phyloP scores from a whole-genome alignment of 345 rosid species.

The Camelina laxa region DNA sequence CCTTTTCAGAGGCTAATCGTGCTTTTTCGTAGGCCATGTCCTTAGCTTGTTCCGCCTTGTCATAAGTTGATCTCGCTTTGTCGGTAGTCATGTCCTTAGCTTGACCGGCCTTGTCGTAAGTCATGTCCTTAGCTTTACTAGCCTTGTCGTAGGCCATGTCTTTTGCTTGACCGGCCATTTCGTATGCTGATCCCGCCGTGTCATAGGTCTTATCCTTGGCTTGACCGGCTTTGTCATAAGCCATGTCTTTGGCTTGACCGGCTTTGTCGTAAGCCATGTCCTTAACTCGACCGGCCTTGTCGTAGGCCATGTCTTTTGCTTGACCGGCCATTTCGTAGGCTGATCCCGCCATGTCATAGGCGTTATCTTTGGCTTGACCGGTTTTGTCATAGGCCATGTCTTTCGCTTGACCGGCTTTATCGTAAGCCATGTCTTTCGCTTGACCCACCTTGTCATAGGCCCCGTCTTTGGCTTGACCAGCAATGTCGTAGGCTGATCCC shows the following conservation, averaged over 20 bases:
- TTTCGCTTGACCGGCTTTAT: slow-evolving; percentile 9
- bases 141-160: slow-evolving; percentile 45
- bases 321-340: slow-evolving; percentile 5
- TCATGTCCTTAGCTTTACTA: slow-evolving; percentile 43
- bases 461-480: slow-evolving; percentile 12
- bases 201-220: slow-evolving; percentile 24
- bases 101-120: slow-evolving; percentile 44
- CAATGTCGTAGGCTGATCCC: slow-evolving; percentile 5
- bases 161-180: slow-evolving; percentile 14
- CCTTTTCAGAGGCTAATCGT: neutral
- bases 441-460: slow-evolving; percentile 20
- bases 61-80: neutral
- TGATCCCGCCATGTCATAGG: neutral
- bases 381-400: slow-evolving; percentile 10
- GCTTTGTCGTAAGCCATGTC: slow-evolving; percentile 5
- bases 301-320: slow-evolving; percentile 10
- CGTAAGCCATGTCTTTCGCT: slow-evolving; percentile 13
- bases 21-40: slow-evolving; percentile 33
- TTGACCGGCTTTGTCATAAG: slow-evolving; percentile 15
- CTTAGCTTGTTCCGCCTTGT: slow-evolving; percentile 2
- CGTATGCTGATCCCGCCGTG: neutral
- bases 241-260: slow-evolving; percentile 14
- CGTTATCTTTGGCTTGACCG: slow-evolving; percentile 31
- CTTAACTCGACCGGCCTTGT: slow-evolving; percentile 23
- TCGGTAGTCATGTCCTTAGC: slow-evolving; percentile 34